These are phyloP conservation scores for Xylaria hypoxylon DNA, from an alignment of 2,329 filamentous ascomycete species.

Conservation along the genomic window DNA sequence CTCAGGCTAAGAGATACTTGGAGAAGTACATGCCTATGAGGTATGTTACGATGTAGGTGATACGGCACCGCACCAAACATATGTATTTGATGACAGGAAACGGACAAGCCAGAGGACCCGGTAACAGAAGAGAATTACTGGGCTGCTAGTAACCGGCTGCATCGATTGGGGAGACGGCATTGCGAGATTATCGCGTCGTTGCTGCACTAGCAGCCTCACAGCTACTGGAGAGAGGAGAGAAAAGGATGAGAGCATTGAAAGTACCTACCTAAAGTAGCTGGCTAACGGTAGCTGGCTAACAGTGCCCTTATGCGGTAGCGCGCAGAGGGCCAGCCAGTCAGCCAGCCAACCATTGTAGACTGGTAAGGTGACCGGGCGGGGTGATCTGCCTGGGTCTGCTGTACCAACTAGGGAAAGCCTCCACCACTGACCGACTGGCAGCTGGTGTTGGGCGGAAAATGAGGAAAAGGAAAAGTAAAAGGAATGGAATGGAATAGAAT, in stretches of 20 bases:
- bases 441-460: slow-evolving; percentile 24
- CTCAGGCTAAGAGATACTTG: slow-evolving; percentile 32
- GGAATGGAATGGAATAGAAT: slow-evolving; percentile 9
- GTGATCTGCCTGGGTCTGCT: slow-evolving; percentile 18
- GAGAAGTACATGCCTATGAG: slow-evolving; percentile 22
- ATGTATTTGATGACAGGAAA: slow-evolving; percentile 12
- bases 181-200: slow-evolving; percentile 23
- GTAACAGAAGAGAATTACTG: slow-evolving; percentile 26
- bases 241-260: slow-evolving; percentile 1
- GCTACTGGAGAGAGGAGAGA: background rate
- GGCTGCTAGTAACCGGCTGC: slow-evolving; percentile 35
- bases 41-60: background rate
- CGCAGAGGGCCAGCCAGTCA: slow-evolving; percentile 30
- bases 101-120: slow-evolving; percentile 26
- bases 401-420: slow-evolving; percentile 32
- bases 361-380: slow-evolving; percentile 30
- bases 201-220: slow-evolving; percentile 22
- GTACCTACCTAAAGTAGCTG: slow-evolving; percentile 30
- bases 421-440: slow-evolving; percentile 31
- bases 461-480: slow-evolving; percentile 1
- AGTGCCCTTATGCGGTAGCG: slow-evolving; percentile 33
- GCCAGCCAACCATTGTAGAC: slow-evolving; percentile 31
- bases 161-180: slow-evolving; percentile 19
- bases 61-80: background rate
- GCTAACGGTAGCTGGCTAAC: slow-evolving; percentile 23